A percentile compares a stretch with the other conserved stretches of the same genome.
phyloP scores from a whole-genome alignment of 257 asterid species.

The Avicennia marina region DNA sequence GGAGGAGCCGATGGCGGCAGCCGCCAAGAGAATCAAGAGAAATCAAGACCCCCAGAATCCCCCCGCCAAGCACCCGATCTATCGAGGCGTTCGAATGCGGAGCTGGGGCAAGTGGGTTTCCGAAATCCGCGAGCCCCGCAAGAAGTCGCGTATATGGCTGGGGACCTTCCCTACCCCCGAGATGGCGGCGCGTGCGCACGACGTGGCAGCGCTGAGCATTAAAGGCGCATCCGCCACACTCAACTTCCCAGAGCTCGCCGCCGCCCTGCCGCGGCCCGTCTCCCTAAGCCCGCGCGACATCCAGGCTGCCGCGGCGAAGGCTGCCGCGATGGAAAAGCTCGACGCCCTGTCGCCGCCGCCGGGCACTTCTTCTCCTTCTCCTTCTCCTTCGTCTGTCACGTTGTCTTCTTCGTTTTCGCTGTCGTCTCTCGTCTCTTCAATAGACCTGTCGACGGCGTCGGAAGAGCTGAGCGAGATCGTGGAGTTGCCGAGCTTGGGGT shows the following conservation, averaged over 20 bases:
- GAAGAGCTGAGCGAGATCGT: constrained; percentile 41
- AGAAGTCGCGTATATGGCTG: constrained; percentile 45
- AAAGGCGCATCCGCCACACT: constrained; percentile 36
- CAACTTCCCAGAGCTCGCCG: constrained; percentile 38
- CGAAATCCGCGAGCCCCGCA: constrained; percentile 52
- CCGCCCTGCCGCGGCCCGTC: constrained; percentile 35
- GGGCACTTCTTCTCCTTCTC: constrained; percentile 21
- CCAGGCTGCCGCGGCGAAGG: constrained; percentile 46
- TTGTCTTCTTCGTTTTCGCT: no score
- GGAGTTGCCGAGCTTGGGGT: constrained; percentile 38
- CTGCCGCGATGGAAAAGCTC: constrained; percentile 42
- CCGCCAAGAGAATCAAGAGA: constrained; percentile 23
- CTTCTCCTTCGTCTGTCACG: no score
- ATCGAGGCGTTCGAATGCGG: constrained; percentile 49
- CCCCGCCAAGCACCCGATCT: constrained; percentile 32
- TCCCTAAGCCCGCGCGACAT: constrained; percentile 46
- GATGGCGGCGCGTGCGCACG: constrained; percentile 63
- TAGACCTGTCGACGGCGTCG: constrained; percentile 32
- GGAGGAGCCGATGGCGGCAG: constrained; percentile 21
- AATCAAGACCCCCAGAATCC: constrained; percentile 12
- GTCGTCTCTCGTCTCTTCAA: constrained; percentile 39
- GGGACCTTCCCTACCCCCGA: constrained; percentile 51
- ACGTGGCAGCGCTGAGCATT: constrained; percentile 43
- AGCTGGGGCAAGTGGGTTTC: constrained; percentile 58
- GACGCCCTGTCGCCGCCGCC: constrained; percentile 20